Percentiles rank a stretch among this genome's conserved stretches.
Evolutionary conservation across 1,284 basidiomycete genomes (phyloP).

Genomic region (Amylostereum chailletii): DNA sequence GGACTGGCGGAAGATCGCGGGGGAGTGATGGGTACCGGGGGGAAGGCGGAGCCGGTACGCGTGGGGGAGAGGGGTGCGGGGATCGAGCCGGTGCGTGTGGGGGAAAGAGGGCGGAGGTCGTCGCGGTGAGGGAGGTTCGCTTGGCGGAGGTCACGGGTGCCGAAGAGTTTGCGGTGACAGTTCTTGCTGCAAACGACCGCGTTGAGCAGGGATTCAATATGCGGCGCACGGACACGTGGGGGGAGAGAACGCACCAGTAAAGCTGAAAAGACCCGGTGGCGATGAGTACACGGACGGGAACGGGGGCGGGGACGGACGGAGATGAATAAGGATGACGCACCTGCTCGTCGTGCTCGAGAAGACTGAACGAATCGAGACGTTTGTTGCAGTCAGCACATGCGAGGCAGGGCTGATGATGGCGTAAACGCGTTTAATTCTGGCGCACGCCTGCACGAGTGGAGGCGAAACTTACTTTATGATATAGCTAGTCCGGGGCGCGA

Average conservation of each 20-base stretch:
- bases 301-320: background rate
- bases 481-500: slow-evolving; percentile 37
- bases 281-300: background rate
- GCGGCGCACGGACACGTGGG: background rate
- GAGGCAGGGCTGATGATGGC: slow-evolving; percentile 50
- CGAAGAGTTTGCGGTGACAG: slow-evolving; percentile 66
- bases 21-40: slow-evolving; percentile 13
- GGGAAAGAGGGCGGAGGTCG: slow-evolving; percentile 17
- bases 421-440: slow-evolving; percentile 6
- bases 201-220: slow-evolving; percentile 4
- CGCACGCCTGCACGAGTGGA: background rate
- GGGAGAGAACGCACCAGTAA: slow-evolving; percentile 43
- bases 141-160: slow-evolving; percentile 63
- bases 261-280: slow-evolving; percentile 30
- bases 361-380: slow-evolving; percentile 60
- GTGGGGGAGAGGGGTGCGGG: slow-evolving; percentile 11
- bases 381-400: slow-evolving; percentile 64
- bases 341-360: slow-evolving; percentile 71
- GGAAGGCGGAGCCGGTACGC: slow-evolving; percentile 16
- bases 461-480: slow-evolving; percentile 53
- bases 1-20: slow-evolving; percentile 9
- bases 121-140: slow-evolving; percentile 56
- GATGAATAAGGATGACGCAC: slow-evolving; percentile 27
- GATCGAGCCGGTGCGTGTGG: slow-evolving; percentile 3
- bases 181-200: slow-evolving; percentile 41